A percentile compares a stretch with the other conserved stretches of the same genome.
These are phyloP conservation scores for Cyanidiococcus yangmingshanensis DNA, from an alignment of 23 red algal genomes.

Conservation along the genomic window DNA sequence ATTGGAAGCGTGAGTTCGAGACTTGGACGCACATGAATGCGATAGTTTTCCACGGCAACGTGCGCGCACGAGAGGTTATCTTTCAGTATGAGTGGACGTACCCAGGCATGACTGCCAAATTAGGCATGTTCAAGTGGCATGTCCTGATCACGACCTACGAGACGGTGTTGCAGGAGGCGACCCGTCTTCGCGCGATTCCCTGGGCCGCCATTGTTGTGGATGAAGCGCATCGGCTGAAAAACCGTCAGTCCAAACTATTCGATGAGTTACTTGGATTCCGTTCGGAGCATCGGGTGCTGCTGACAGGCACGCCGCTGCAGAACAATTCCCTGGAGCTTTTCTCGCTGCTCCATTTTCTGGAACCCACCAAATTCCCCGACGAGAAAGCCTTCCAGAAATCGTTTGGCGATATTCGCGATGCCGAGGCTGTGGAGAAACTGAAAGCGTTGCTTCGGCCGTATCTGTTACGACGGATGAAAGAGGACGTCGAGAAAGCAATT, in stretches of 20 bases:
- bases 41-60: constrained; percentile 39
- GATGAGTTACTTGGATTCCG: constrained; percentile 41
- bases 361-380: constrained; percentile 33
- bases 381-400: constrained; percentile 24
- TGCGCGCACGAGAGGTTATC: constrained; percentile 40
- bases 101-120: constrained; percentile 22
- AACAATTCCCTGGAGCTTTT: constrained; percentile 50
- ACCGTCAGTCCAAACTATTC: constrained; percentile 41
- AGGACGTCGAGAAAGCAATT: constrained; percentile 53
- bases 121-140: constrained; percentile 44
- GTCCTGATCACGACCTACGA: constrained; percentile 54
- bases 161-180: constrained; percentile 39
- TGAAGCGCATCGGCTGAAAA: constrained; percentile 59
- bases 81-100: constrained; percentile 51
- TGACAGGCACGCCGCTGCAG: constrained; percentile 56
- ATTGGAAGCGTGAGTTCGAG: constrained; percentile 61
- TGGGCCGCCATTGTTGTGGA: constrained; percentile 48
- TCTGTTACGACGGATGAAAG: constrained; percentile 45
- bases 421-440: constrained; percentile 37
- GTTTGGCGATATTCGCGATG: constrained; percentile 44
- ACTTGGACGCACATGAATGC: constrained; percentile 44
- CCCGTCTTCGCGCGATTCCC: constrained; percentile 39
- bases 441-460: constrained; percentile 40
- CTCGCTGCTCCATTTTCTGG: constrained; percentile 48
- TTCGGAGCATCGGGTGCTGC: constrained; percentile 39